Percentiles rank a stretch among this genome's conserved stretches.
phyloP scores from a whole-genome alignment of 345 rosid genomes.

The Camelina hispida region DNA sequence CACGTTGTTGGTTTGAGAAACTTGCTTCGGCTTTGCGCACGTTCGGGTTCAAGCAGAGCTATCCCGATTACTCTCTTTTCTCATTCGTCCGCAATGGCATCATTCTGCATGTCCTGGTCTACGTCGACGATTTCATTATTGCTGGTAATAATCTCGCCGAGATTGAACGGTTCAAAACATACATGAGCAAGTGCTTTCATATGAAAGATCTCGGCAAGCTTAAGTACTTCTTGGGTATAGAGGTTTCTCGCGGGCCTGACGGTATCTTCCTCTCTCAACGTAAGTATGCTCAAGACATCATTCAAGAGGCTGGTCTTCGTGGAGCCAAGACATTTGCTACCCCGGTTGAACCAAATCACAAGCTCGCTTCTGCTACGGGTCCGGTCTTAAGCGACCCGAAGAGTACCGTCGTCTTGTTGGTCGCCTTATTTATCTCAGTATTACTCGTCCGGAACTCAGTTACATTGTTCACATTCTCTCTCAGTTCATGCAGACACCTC shows the following conservation, averaged over 20 bases:
- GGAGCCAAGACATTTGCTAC: not conserved
- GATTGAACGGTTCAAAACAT: accelerated
- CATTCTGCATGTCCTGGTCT: not conserved
- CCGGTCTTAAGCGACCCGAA: accelerated
- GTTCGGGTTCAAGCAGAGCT: not conserved
- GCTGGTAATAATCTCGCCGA: not conserved
- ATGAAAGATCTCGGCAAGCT: not conserved
- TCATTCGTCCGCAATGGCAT: not conserved
- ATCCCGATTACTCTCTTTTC: not conserved
- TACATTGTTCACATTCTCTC: not conserved
- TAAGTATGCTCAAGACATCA: not conserved
- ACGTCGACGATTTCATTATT: not conserved
- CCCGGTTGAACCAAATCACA: not conserved
- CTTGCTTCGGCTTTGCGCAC: not conserved
- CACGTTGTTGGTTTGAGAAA: not conserved
- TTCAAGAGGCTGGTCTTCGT: not conserved
- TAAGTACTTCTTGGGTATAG: not conserved
- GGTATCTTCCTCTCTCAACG: not conserved
- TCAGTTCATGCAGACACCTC: not conserved
- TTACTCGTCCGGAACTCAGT: not conserved
- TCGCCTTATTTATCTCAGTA: not conserved
- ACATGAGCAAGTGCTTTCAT: not conserved
- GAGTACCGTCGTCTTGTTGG: not conserved
- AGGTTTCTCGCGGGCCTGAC: too few species aligned
- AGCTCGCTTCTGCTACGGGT: accelerated